Conservation (phyloP, 2,329 filamentous ascomycete species). For the Exophiala mesophila region DNA sequence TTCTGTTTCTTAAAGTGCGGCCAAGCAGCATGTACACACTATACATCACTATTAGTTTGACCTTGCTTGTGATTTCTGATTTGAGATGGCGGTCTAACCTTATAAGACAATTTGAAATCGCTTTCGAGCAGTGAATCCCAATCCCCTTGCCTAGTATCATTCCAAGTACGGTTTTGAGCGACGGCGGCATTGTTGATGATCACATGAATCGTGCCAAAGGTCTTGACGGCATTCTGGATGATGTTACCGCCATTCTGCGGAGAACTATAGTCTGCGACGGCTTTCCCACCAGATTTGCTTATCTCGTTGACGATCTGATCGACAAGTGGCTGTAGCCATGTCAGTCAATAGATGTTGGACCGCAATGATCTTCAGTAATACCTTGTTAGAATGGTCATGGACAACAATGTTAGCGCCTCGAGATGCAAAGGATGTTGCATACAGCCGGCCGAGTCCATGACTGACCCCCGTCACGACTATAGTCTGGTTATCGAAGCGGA, state of each 20-base stretch:
- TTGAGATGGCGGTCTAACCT: neutral
- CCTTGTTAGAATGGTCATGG: neutral
- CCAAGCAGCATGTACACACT: constrained; percentile 1
- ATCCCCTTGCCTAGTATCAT: neutral
- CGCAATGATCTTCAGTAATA: no score
- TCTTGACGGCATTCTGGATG: constrained; percentile 55
- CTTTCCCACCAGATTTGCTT: neutral
- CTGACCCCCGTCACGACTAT: constrained; percentile 3
- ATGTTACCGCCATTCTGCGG: neutral
- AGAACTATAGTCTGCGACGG: neutral
- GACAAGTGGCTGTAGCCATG: neutral
- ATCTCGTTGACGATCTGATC: neutral
- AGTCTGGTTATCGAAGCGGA: constrained; percentile 7
- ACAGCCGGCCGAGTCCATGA: neutral
- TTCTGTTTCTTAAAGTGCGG: constrained; percentile 5
- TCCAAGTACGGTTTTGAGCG: neutral
- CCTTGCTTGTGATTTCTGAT: no score
- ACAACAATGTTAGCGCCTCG: constrained; percentile 4
- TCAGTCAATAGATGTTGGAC: no score
- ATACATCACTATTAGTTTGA: neutral
- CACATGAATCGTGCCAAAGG: constrained; percentile 55
- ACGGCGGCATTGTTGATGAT: constrained; percentile 31
- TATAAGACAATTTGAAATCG: neutral
- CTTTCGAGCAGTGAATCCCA: neutral
- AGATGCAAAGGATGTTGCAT: neutral